These are phyloP conservation scores for Ulmus americana DNA, from an alignment of 331 rosid genomes.

Conservation along the genomic window DNA sequence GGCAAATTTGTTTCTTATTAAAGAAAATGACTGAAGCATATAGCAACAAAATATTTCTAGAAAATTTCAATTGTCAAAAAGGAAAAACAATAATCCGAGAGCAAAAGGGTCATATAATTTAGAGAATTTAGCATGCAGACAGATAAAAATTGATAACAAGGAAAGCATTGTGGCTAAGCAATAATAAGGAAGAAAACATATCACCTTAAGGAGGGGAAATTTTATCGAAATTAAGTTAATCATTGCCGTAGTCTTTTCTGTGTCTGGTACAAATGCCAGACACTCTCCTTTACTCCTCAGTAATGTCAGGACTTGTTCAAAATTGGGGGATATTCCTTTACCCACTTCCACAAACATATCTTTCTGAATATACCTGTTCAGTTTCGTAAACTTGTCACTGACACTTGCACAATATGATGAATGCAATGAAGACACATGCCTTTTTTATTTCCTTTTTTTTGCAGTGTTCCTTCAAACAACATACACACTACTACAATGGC, in stretches of 20 bases:
- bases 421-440: not conserved
- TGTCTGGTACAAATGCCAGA: conserved; percentile 82
- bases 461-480: not conserved
- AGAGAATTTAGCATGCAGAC: not conserved
- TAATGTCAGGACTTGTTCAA: conserved; percentile 60
- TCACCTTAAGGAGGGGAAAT: conserved; percentile 81
- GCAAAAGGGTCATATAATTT: not conserved
- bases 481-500: not conserved
- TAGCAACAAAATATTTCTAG: not conserved
- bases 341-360: conserved; percentile 86
- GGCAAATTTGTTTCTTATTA: no score
- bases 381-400: conserved; percentile 16
- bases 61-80: not conserved
- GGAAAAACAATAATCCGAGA: not conserved
- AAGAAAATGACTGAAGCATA: not conserved
- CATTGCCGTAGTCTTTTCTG: conserved; percentile 65
- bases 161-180: conserved; percentile 5
- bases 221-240: conserved; percentile 55
- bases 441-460: not conserved
- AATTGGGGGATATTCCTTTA: conserved; percentile 71
- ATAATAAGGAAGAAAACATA: not conserved
- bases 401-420: not conserved
- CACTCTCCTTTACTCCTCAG: conserved; percentile 56
- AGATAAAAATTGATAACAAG: conserved; percentile 10
- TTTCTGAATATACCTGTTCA: conserved; percentile 64